A percentile compares a stretch with the other conserved stretches of the same genome.
These are phyloP conservation scores for Neurospora sp. DNA, from an alignment of 495 filamentous ascomycete genomes.

Conservation along the genomic window DNA sequence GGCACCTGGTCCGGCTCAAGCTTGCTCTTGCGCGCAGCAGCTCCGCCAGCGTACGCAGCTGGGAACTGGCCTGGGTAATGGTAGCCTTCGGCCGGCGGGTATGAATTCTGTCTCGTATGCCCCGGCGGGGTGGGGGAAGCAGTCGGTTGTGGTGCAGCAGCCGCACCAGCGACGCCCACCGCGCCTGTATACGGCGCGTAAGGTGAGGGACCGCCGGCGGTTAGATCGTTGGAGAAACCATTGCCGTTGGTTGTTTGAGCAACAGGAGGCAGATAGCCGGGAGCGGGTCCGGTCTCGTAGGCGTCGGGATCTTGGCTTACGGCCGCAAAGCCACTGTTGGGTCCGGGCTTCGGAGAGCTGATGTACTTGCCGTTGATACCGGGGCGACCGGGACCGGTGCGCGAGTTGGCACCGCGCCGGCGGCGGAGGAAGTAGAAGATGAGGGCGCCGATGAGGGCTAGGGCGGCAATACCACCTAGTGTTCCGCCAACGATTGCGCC, in stretches of 20 bases:
- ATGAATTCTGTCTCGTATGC: constrained; percentile 7
- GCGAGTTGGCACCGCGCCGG: constrained; percentile 24
- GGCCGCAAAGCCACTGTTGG: constrained; percentile 16
- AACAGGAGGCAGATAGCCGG: constrained; percentile 7
- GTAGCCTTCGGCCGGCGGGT: constrained; percentile 11
- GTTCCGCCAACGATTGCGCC: constrained; percentile 38
- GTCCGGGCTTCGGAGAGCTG: constrained; percentile 15
- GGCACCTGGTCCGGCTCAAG: constrained; percentile 20
- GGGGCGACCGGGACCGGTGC: constrained; percentile 22
- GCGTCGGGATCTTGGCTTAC: constrained; percentile 17
- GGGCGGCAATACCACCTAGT: constrained; percentile 27
- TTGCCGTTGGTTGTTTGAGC: background rate
- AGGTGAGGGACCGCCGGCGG: constrained; percentile 10
- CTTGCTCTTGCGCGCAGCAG: constrained; percentile 5
- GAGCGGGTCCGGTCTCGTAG: constrained; percentile 17
- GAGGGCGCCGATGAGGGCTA: constrained; percentile 21
- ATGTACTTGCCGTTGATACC: constrained; percentile 20
- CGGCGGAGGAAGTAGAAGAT: constrained; percentile 21
- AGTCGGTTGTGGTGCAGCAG: no score
- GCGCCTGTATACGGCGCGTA: constrained; percentile 10
- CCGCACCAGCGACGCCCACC: background rate
- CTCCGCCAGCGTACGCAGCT: constrained; percentile 10
- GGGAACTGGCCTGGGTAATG: constrained; percentile 15
- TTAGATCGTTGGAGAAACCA: constrained; percentile 13
- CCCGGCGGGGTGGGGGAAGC: background rate